A percentile compares a stretch with the other conserved stretches of the same genome.
phyloP scores from a whole-genome alignment of 306 rosid genomes.

The barrel medic (Medicago truncatula) region DNA sequence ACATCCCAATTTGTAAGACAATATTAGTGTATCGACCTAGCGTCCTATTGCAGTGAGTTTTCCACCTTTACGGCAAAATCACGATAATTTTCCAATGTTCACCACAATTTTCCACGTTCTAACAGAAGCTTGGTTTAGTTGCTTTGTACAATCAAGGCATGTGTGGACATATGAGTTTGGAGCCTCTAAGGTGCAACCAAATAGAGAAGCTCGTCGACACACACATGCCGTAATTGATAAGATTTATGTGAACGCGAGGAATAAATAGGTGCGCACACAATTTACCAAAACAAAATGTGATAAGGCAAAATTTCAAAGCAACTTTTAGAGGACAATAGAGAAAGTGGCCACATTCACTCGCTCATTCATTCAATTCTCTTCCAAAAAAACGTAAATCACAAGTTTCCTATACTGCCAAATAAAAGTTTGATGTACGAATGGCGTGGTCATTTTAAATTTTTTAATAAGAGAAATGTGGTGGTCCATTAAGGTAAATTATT shows the following conservation, averaged over 20 bases:
- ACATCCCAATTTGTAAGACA: background rate
- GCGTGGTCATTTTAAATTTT: background rate
- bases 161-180: no score
- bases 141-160: no score
- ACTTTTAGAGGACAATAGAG: conserved; percentile 8
- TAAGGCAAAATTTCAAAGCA: conserved; percentile 34
- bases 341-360: background rate
- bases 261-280: background rate
- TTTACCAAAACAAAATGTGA: conserved; percentile 26
- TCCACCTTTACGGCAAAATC: no score
- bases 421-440: background rate
- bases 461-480: background rate
- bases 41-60: no score
- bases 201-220: background rate
- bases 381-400: background rate
- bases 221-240: background rate
- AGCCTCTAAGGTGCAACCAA: background rate
- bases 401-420: background rate
- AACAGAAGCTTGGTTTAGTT: no score
- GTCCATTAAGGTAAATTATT: background rate
- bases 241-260: background rate
- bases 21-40: no score
- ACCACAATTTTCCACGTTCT: no score
- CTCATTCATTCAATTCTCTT: background rate
- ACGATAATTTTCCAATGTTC: no score